A percentile compares a stretch with the other conserved stretches of the same genome.
phyloP scores from a whole-genome alignment of 192 early-diverging fungal genomes.

The Coemansia sp. region DNA sequence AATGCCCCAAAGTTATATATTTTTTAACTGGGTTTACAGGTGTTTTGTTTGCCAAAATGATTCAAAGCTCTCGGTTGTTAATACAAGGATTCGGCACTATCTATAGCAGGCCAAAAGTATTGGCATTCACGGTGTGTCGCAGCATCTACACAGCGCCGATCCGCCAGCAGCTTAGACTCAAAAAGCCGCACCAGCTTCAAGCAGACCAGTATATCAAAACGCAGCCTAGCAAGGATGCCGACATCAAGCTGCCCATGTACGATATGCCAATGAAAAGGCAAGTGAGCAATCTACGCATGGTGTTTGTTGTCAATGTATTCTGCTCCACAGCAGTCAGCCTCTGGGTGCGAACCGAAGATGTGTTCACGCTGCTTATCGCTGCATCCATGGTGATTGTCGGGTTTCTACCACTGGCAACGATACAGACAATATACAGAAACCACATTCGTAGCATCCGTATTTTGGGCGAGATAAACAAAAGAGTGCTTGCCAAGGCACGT shows the following conservation, averaged over 20 bases:
- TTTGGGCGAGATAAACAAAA: conserved; percentile 25
- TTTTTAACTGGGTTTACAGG: too few relatives aligned
- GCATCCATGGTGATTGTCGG: conserved; percentile 25
- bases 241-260: conserved; percentile 40
- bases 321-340: conserved; percentile 25
- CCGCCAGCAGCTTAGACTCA: too few relatives aligned
- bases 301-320: conserved; percentile 36
- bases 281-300: conserved; percentile 27
- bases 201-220: not conserved
- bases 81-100: too few relatives aligned
- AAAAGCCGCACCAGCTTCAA: too few relatives aligned
- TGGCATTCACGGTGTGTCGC: too few relatives aligned
- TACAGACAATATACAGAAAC: conserved; percentile 32
- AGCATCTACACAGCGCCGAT: too few relatives aligned
- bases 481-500: conserved; percentile 6
- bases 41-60: too few relatives aligned
- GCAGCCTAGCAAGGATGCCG: conserved; percentile 1
- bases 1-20: too few relatives aligned
- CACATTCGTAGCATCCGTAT: conserved; percentile 43
- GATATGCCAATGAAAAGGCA: conserved; percentile 42
- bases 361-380: conserved; percentile 32
- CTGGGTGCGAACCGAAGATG: conserved; percentile 32
- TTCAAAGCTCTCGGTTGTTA: too few relatives aligned
- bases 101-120: too few relatives aligned
- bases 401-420: conserved; percentile 29